Base-by-base conservation (phyloP, 2,329 filamentous ascomycete species). In the Pseudopithomyces chartarum region DNA sequence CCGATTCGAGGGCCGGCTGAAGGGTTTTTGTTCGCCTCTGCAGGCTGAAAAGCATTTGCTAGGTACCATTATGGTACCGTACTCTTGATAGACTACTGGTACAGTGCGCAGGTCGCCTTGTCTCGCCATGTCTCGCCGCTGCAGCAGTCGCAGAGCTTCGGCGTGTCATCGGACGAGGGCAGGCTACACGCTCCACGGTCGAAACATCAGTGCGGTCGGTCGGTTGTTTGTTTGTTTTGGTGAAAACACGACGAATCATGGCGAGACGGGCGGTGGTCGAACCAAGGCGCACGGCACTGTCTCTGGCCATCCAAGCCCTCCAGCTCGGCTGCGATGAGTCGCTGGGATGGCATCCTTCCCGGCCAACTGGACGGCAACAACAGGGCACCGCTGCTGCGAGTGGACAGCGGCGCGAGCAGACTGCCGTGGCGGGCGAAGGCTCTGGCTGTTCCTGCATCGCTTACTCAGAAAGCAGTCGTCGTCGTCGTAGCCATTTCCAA, bases 1-100 rank as follows among this genome's bases (percentile, higher is more conserved):
- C 66, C 66, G 63, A 73, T 71, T 71, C 60, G 68, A 59, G 61
- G 29, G 22, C 61, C 42, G 60, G 50, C 56, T 52, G 60, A 55
- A 60, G 61, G 59, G 54, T 46, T 60, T 50, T 59, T 64, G 55
- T 55, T 44, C 33, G 58, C 64, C 58, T 50, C 47, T 17, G 15
- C 26, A 29, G 26, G 26, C 26, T 29, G 26, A 29, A 29, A 29
- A 29, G 26, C 26, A 29, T 29, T 29, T 29, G 26, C 26, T 29
- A 8, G n/a, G n/a, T n/a, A n/a, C n/a, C n/a, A n/a, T n/a, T n/a
- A n/a, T n/a, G n/a, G n/a, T n/a, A n/a, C n/a, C n/a, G n/a, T n/a
- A n/a, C n/a, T n/a, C n/a, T n/a, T n/a, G n/a, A n/a, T n/a, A n/a
- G n/a, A n/a, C n/a, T n/a, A n/a, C n/a, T n/a, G n/a, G n/a, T n/a